A percentile compares a stretch with the other conserved stretches of the same genome.
Evolutionary conservation across 2,329 filamentous ascomycete species (phyloP).

Genomic region (Diaporthe destruens): DNA sequence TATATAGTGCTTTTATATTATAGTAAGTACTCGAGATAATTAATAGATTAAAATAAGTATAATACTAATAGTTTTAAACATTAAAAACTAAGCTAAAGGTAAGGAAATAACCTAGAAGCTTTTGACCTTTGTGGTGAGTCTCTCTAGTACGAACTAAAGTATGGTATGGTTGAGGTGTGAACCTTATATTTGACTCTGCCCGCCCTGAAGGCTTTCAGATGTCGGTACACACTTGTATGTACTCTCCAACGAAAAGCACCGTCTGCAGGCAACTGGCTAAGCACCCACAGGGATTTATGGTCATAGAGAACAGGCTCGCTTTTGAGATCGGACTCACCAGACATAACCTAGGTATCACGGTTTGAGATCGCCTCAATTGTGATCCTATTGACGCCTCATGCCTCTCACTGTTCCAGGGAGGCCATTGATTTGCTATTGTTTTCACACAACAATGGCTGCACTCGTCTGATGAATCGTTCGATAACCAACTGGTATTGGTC

Average conservation of each 20-base stretch:
- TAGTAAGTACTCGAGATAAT: no score
- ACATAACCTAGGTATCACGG: background rate
- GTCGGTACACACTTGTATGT: background rate
- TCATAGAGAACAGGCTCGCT: background rate
- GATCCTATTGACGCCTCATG: background rate
- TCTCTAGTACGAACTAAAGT: no score
- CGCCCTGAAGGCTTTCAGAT: background rate
- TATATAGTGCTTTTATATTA: no score
- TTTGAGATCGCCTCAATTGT: background rate
- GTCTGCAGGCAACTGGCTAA: background rate
- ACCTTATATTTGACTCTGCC: no score
- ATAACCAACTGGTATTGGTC: background rate
- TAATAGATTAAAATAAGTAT: no score
- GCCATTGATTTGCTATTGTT: no score
- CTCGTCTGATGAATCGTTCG: background rate
- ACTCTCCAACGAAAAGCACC: background rate
- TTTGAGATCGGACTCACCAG: background rate
- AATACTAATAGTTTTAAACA: no score
- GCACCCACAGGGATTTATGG: no score
- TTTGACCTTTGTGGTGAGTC: no score
- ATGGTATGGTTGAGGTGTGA: no score
- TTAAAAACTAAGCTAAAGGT: no score
- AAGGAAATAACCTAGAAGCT: no score
- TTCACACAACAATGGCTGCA: background rate
- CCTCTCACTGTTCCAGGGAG: background rate